phyloP scores from a whole-genome alignment of 768 basidiomycete species.

The Coprinopsis sp. region DNA sequence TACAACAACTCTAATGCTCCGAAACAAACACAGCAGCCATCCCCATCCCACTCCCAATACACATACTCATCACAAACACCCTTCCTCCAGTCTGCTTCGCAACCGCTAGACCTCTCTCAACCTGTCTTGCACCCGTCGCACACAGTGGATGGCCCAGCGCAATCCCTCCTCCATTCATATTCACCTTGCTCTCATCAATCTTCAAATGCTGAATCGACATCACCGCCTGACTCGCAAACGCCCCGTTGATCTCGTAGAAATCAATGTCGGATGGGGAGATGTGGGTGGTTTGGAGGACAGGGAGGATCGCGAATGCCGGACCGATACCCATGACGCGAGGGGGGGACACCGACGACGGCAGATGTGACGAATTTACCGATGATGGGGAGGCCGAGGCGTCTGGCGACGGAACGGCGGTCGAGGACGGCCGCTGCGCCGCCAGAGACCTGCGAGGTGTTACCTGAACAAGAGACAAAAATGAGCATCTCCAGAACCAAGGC shows the following conservation, averaged over 20 bases:
- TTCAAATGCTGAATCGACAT: constrained; percentile 66
- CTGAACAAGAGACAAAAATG: constrained; percentile 13
- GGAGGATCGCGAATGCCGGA: constrained; percentile 84
- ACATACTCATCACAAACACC: constrained; percentile 89
- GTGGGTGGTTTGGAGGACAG: constrained; percentile 61
- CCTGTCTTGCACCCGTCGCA: constrained; percentile 81
- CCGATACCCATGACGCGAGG: constrained; percentile 91
- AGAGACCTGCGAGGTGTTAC: constrained; percentile 86
- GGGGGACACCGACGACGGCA: constrained; percentile 70
- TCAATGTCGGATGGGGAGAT: constrained; percentile 70
- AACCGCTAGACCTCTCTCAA: constrained; percentile 79
- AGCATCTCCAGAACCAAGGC: background rate
- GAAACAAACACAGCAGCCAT: constrained; percentile 85
- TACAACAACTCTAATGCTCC: constrained; percentile 79
- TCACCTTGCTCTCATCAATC: constrained; percentile 75
- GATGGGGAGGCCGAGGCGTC: constrained; percentile 80
- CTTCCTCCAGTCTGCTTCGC: constrained; percentile 72
- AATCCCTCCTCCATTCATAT: constrained; percentile 84
- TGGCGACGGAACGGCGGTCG: constrained; percentile 72
- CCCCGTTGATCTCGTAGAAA: constrained; percentile 91
- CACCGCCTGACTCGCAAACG: constrained; percentile 81
- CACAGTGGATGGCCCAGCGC: constrained; percentile 88
- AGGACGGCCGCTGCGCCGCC: constrained; percentile 93
- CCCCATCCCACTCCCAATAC: constrained; percentile 86
- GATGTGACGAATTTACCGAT: constrained; percentile 80